phyloP scores from a whole-genome alignment of 148 eudicot genomes.

The Gaultheria prostrata region DNA sequence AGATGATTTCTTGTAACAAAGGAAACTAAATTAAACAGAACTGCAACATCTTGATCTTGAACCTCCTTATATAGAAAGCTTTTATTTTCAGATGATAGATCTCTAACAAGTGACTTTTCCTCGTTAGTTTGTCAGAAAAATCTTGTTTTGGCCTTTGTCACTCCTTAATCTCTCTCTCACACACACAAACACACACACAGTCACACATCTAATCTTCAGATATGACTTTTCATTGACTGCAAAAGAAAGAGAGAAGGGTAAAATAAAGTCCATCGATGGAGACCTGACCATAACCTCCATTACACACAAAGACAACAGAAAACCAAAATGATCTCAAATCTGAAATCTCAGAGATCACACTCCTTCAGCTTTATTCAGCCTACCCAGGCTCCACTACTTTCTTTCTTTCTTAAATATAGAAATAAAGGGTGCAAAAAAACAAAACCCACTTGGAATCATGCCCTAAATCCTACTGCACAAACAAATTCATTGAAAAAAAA shows the following conservation, averaged over 20 bases:
- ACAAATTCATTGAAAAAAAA: neutral
- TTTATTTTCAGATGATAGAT: neutral
- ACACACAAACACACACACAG: neutral
- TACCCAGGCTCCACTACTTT: neutral
- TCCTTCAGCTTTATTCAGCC: slow-evolving; percentile 22
- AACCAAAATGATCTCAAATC: slow-evolving; percentile 13
- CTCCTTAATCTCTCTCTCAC: neutral
- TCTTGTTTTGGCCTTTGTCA: slow-evolving; percentile 10
- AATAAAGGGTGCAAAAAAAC: neutral
- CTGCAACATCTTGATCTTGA: neutral
- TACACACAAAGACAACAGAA: slow-evolving; percentile 7
- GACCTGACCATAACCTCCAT: slow-evolving; percentile 34
- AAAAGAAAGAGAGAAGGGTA: slow-evolving; percentile 32
- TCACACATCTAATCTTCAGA: slow-evolving; percentile 1
- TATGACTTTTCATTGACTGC: slow-evolving; percentile 42
- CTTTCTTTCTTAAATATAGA: neutral
- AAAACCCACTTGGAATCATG: neutral
- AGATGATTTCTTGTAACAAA: neutral
- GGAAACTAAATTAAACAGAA: neutral
- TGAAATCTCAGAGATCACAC: slow-evolving; percentile 15
- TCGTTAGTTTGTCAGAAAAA: slow-evolving; percentile 16
- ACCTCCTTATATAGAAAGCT: too few relatives aligned
- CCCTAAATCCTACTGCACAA: neutral
- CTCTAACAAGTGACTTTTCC: slow-evolving; percentile 20
- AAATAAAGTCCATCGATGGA: slow-evolving; percentile 36